Evolutionary conservation across 352 stramenopile species (phyloP).

Genomic region (Phytophthora fragariae): DNA sequence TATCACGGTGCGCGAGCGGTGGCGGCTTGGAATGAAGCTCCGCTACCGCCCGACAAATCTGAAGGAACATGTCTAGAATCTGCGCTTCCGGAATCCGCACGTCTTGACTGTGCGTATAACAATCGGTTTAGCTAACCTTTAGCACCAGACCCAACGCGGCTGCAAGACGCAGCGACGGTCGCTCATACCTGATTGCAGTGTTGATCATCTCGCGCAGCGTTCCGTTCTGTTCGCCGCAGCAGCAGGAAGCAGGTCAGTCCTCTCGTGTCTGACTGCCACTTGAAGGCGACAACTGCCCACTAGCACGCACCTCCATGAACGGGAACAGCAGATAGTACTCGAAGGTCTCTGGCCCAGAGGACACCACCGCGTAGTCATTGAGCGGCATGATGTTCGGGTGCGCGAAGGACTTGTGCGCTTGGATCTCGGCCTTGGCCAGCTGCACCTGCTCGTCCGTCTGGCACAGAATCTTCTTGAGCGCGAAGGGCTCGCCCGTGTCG

Average conservation of each 20-base stretch:
- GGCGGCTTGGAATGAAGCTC: slow-evolving; percentile 80
- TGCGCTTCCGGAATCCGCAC: slow-evolving; percentile 69
- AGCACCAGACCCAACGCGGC: not conserved
- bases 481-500: slow-evolving; percentile 78
- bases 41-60: slow-evolving; percentile 80
- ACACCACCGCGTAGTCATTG: slow-evolving; percentile 75
- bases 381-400: slow-evolving; percentile 90
- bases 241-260: slow-evolving; percentile 8
- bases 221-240: slow-evolving; percentile 58
- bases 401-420: slow-evolving; percentile 73
- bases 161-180: not conserved
- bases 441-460: slow-evolving; percentile 86
- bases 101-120: slow-evolving; percentile 31
- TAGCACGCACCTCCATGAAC: slow-evolving; percentile 70
- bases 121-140: not conserved
- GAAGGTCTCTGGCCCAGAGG: slow-evolving; percentile 46
- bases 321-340: slow-evolving; percentile 91
- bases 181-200: slow-evolving; percentile 51
- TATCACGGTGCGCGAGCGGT: slow-evolving; percentile 85
- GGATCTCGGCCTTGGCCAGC: slow-evolving; percentile 84
- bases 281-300: not conserved
- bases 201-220: slow-evolving; percentile 90
- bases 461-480: slow-evolving; percentile 92
- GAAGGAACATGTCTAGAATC: slow-evolving; percentile 85
- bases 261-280: no score